Percentiles rank a stretch among this genome's conserved stretches.
These are phyloP conservation scores for Hemisphaericaspora xylanilytica DNA, from an alignment of 1,139 yeast genomes.

Conservation along the genomic window DNA sequence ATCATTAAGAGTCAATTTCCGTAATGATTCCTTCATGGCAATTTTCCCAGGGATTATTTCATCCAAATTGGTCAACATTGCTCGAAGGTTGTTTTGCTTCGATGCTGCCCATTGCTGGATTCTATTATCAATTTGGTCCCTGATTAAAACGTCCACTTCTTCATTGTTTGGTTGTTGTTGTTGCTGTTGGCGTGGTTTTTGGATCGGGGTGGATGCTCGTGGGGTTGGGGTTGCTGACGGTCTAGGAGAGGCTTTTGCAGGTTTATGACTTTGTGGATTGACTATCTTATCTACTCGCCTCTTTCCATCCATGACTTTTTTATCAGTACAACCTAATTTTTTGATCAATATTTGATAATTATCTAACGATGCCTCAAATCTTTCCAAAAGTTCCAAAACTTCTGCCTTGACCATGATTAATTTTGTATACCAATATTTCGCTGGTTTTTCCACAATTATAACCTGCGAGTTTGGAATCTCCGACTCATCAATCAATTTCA, in stretches of 20 bases:
- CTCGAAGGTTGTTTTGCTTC: constrained; percentile 76
- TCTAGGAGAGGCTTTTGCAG: constrained; percentile 16
- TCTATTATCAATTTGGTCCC: constrained; percentile 14
- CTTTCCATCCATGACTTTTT: constrained; percentile 73
- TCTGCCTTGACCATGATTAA: constrained; percentile 74
- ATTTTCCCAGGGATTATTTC: constrained; percentile 58
- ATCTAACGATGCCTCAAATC: constrained; percentile 58
- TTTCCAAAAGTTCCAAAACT: constrained; percentile 75
- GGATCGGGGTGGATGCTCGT: constrained; percentile 16
- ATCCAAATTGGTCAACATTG: constrained; percentile 66
- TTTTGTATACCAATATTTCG: constrained; percentile 73
- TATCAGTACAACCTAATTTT: constrained; percentile 60
- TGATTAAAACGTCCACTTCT: constrained; percentile 14
- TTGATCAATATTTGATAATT: constrained; percentile 62
- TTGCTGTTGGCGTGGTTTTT: constrained; percentile 9
- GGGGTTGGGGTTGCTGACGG: constrained; percentile 11
- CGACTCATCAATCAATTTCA: constrained; percentile 51
- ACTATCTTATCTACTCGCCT: constrained; percentile 71
- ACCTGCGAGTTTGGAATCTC: constrained; percentile 23
- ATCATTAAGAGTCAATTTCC: constrained; percentile 53
- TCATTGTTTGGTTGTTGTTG: constrained; percentile 44
- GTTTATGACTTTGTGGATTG: constrained; percentile 39
- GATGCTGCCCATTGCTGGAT: constrained; percentile 59
- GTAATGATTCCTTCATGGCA: constrained; percentile 37
- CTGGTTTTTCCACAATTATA: constrained; percentile 48